Conservation (phyloP, 345 rosid genomes). For the Lagerstroemia speciosa region DNA sequence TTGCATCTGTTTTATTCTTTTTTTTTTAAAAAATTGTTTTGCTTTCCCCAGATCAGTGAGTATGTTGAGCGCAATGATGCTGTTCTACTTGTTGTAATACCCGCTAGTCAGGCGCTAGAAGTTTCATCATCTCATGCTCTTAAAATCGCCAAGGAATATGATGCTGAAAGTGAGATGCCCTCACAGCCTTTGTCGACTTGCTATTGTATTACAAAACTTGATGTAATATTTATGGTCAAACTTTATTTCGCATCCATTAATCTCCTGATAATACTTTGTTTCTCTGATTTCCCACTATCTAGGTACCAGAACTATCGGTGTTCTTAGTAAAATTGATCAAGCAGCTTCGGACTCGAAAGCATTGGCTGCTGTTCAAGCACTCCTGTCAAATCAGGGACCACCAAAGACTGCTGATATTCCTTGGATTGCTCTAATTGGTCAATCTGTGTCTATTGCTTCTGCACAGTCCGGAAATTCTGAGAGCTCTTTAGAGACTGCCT, state of each 20-base stretch:
- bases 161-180: slow-evolving; percentile 61
- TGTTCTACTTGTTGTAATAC: slow-evolving; percentile 73
- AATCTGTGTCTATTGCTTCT: slow-evolving; percentile 83
- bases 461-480: slow-evolving; percentile 74
- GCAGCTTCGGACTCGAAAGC: slow-evolving; percentile 84
- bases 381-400: slow-evolving; percentile 82
- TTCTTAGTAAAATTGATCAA: slow-evolving; percentile 93
- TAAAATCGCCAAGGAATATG: slow-evolving; percentile 85
- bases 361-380: slow-evolving; percentile 92
- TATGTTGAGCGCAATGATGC: slow-evolving; percentile 82
- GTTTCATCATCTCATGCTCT: slow-evolving; percentile 81
- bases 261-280: neutral
- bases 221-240: neutral
- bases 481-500: slow-evolving; percentile 90
- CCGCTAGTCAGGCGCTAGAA: slow-evolving; percentile 88
- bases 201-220: neutral
- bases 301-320: slow-evolving; percentile 96
- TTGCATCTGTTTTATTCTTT: neutral
- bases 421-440: slow-evolving; percentile 98
- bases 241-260: neutral
- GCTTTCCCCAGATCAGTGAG: slow-evolving; percentile 50
- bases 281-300: slow-evolving; percentile 11
- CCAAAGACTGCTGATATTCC: slow-evolving; percentile 85
- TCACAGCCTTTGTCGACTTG: slow-evolving; percentile 1
- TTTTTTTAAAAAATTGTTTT: neutral